These are phyloP conservation scores for Symmetrospora coprosmae DNA, from an alignment of 768 basidiomycete genomes.

Conservation along the genomic window DNA sequence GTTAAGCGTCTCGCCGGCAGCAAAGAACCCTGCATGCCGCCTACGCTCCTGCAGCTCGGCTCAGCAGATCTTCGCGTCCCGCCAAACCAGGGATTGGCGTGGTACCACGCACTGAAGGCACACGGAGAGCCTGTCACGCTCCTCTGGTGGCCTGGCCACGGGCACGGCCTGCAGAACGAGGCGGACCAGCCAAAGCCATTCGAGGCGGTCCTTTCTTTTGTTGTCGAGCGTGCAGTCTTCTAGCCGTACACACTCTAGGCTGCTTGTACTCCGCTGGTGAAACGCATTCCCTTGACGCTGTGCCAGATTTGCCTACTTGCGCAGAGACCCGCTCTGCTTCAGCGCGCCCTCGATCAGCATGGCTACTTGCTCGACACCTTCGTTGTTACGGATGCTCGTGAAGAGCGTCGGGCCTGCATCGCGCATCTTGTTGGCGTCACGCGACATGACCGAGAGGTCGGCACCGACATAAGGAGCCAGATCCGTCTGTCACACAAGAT, in stretches of 20 bases:
- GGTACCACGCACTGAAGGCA: conserved; percentile 54
- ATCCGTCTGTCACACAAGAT: conserved; percentile 52
- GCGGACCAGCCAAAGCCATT: no score
- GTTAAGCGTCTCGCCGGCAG: conserved; percentile 31
- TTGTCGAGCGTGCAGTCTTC: no score
- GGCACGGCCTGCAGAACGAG: not conserved
- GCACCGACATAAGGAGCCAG: conserved; percentile 83
- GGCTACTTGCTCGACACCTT: conserved; percentile 67
- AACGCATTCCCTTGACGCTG: no score
- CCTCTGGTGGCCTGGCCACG: not conserved
- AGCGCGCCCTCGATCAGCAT: conserved; percentile 76
- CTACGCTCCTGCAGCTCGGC: conserved; percentile 51
- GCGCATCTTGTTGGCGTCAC: conserved; percentile 84
- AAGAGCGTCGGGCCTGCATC: conserved; percentile 89
- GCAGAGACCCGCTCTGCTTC: conserved; percentile 46
- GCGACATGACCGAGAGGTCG: conserved; percentile 73
- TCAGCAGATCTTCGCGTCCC: conserved; percentile 51
- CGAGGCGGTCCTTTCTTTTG: no score
- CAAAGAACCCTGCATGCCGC: conserved; percentile 39
- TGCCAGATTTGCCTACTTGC: no score
- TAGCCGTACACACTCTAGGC: no score
- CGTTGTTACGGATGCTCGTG: conserved; percentile 60
- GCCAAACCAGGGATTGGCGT: conserved; percentile 49
- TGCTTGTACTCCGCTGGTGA: no score
- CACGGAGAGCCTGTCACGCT: not conserved